Percentiles rank a stretch among this genome's conserved stretches.
These are phyloP conservation scores for Helicostylum pulchrum DNA, from an alignment of 192 early-diverging fungal species.

Conservation along the genomic window DNA sequence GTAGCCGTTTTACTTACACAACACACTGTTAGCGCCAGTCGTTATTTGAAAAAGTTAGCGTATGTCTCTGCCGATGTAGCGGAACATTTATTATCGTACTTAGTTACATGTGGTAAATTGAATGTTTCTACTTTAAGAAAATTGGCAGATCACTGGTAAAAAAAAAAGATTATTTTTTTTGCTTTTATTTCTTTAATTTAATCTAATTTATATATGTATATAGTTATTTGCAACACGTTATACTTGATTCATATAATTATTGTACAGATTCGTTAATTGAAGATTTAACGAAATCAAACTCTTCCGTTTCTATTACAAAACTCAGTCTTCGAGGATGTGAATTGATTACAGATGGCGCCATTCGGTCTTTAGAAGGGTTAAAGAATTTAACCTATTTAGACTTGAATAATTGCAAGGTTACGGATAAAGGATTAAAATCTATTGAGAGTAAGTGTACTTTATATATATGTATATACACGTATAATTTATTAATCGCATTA, in stretches of 20 bases:
- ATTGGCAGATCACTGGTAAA: conserved; percentile 21
- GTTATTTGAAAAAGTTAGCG: conserved; percentile 10
- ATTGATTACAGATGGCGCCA: conserved; percentile 43
- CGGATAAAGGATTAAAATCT: conserved; percentile 41
- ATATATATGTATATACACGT: background rate
- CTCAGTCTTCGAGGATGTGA: conserved; percentile 42
- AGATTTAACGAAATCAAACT: conserved; percentile 33
- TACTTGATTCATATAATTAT: conserved; percentile 42
- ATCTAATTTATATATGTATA: too few species aligned
- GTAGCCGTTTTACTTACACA: conserved; percentile 31
- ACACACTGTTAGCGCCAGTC: background rate
- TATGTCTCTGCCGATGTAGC: conserved; percentile 36
- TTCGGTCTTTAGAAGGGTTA: conserved; percentile 30
- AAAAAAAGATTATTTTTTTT: background rate
- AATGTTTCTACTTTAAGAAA: conserved; percentile 17
- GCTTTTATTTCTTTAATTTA: background rate
- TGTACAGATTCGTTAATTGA: conserved; percentile 49
- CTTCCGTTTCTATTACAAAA: conserved; percentile 31
- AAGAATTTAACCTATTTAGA: conserved; percentile 44
- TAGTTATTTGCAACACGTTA: conserved; percentile 39
- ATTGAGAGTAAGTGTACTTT: conserved; percentile 27
- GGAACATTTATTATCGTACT: conserved; percentile 30
- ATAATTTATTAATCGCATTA: background rate
- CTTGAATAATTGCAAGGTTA: conserved; percentile 44
- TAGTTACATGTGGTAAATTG: conserved; percentile 32